Percentiles rank a stretch among this genome's conserved stretches.
Conservation (phyloP, 352 stramenopile species). For the Globisporangium yorkense region DNA sequence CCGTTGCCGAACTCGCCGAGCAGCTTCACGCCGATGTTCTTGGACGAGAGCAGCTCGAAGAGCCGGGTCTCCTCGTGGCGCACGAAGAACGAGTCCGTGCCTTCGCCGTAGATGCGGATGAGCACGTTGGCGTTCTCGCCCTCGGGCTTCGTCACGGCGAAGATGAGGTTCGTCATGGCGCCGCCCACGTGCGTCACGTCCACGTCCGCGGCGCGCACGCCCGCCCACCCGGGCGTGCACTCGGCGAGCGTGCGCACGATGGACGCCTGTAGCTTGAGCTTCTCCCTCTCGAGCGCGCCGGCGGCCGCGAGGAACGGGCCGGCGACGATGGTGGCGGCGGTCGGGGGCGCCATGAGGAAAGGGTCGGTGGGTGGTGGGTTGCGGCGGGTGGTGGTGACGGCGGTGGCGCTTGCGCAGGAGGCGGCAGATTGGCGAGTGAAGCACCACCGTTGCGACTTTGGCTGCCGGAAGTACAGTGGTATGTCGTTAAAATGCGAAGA, state of each 20-base stretch:
- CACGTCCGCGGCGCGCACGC: slow-evolving; percentile 47
- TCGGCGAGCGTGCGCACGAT: slow-evolving; percentile 50
- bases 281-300: slow-evolving; percentile 53
- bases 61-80: slow-evolving; percentile 69
- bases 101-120: slow-evolving; percentile 75
- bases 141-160: slow-evolving; percentile 61
- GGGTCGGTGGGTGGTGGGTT: neutral
- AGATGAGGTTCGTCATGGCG: slow-evolving; percentile 87
- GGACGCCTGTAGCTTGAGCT: slow-evolving; percentile 61
- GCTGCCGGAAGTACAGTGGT: neutral
- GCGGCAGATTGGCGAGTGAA: slow-evolving; percentile 24
- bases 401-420: slow-evolving; percentile 9
- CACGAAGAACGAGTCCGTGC: slow-evolving; percentile 80
- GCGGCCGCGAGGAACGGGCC: slow-evolving; percentile 50
- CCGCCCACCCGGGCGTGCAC: slow-evolving; percentile 51
- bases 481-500: neutral
- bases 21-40: slow-evolving; percentile 66
- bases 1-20: slow-evolving; percentile 79
- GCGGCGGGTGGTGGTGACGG: neutral
- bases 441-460: neutral
- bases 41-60: slow-evolving; percentile 64
- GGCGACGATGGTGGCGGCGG: slow-evolving; percentile 39
- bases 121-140: slow-evolving; percentile 63
- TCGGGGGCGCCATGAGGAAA: slow-evolving; percentile 18
- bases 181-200: slow-evolving; percentile 64